phyloP scores from a whole-genome alignment of 257 asterid genomes.

The Cinchona pubescens region DNA sequence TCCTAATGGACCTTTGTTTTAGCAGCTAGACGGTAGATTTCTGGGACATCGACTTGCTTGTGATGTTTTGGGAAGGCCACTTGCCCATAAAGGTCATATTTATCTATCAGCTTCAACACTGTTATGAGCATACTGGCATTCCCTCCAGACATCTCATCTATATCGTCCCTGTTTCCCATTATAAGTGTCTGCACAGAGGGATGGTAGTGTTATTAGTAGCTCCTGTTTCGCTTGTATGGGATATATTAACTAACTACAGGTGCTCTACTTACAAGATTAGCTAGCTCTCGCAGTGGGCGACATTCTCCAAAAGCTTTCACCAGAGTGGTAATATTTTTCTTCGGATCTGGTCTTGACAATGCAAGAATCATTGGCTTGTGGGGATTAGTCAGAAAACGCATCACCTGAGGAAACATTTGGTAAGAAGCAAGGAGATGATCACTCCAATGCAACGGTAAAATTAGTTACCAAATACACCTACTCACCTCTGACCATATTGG shows the following conservation, averaged over 20 bases:
- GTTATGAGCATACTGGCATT: constrained; percentile 65
- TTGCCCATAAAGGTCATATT: constrained; percentile 76
- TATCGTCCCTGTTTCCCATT: constrained; percentile 84
- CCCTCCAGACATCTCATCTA: constrained; percentile 75
- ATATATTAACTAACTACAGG: neutral
- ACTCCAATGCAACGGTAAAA: neutral
- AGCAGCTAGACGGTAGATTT: constrained; percentile 72
- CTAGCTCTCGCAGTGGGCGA: constrained; percentile 69
- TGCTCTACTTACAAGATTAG: constrained; percentile 66
- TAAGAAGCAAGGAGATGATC: neutral
- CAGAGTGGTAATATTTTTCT: constrained; percentile 72
- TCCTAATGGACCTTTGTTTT: constrained; percentile 59
- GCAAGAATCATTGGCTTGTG: constrained; percentile 93
- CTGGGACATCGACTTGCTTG: constrained; percentile 77
- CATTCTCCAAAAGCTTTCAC: constrained; percentile 87
- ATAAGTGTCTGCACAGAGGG: constrained; percentile 60
- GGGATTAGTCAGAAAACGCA: constrained; percentile 79
- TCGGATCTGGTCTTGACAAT: constrained; percentile 81
- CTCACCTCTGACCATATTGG: constrained; percentile 78
- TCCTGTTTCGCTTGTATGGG: neutral
- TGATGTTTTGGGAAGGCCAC: constrained; percentile 89
- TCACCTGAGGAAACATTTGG: constrained; percentile 40
- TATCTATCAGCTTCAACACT: constrained; percentile 67
- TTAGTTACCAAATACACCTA: neutral
- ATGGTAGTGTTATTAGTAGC: neutral